These are phyloP conservation scores for Isatis tinctoria DNA, from an alignment of 345 rosid species.

Conservation along the genomic window DNA sequence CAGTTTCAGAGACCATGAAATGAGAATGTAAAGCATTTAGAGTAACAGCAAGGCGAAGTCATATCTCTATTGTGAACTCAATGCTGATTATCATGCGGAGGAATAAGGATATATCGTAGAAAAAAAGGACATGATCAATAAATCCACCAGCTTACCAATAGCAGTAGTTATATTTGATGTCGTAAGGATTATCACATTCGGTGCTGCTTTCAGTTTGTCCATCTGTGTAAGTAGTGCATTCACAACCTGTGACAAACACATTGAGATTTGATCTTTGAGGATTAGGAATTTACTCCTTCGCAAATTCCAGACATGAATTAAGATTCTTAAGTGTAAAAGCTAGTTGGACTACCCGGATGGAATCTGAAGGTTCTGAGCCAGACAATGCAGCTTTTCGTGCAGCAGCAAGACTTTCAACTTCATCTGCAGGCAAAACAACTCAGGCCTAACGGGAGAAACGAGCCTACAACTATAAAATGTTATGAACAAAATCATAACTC, in stretches of 20 bases:
- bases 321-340: not conserved
- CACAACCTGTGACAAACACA: conserved; percentile 63
- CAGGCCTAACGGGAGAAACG: conserved; percentile 20
- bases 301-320: not conserved
- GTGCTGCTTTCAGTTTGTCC: conserved; percentile 91
- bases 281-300: not conserved
- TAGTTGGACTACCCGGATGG: conserved; percentile 61
- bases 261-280: not conserved
- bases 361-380: conserved; percentile 99
- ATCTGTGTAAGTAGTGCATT: conserved; percentile 96
- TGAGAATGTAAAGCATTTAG: not conserved
- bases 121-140: not conserved
- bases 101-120: not conserved
- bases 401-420: conserved; percentile 99
- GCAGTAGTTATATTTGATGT: conserved; percentile 98
- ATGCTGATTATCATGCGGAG: not conserved
- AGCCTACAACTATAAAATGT: conserved; percentile 4
- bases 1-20: not conserved
- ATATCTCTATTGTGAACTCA: not conserved
- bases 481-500: conserved; percentile 36
- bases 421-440: conserved; percentile 60
- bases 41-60: not conserved
- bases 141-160: conserved; percentile 62
- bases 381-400: conserved; percentile 95
- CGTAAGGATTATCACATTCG: conserved; percentile 86